Conservation (phyloP, 495 filamentous ascomycete species). For the Lichenothelia convexa region DNA sequence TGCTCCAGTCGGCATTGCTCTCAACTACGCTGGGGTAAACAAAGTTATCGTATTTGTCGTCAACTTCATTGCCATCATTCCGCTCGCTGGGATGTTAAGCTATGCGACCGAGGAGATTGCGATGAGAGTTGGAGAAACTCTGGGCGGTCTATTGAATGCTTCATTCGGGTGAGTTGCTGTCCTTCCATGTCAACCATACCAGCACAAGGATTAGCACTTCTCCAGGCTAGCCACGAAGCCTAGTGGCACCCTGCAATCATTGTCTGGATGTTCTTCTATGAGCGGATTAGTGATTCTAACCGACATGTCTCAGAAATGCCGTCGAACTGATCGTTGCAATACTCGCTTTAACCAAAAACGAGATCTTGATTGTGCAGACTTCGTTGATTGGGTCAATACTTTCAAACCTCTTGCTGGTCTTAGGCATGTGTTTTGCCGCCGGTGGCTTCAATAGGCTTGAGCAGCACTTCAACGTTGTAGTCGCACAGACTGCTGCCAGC, state of each 20-base stretch:
- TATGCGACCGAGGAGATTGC: constrained; percentile 27
- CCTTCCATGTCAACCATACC: neutral
- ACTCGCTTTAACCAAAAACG: constrained; percentile 42
- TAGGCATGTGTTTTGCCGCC: constrained; percentile 88
- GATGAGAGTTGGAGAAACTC: constrained; percentile 47
- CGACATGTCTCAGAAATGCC: constrained; percentile 48
- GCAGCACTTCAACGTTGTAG: constrained; percentile 80
- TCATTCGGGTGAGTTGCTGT: constrained; percentile 50
- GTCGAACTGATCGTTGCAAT: constrained; percentile 86
- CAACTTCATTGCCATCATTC: constrained; percentile 76
- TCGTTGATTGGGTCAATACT: constrained; percentile 82
- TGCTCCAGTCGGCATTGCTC: constrained; percentile 58
- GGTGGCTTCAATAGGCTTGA: constrained; percentile 64
- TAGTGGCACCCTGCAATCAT: too few relatives aligned
- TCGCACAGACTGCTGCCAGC: constrained; percentile 81
- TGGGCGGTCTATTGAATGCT: constrained; percentile 76
- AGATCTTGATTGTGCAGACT: constrained; percentile 80
- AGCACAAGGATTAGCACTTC: neutral
- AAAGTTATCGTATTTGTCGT: constrained; percentile 54
- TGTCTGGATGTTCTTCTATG: too few relatives aligned
- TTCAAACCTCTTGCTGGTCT: constrained; percentile 76
- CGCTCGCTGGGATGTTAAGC: constrained; percentile 22
- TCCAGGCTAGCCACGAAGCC: constrained; percentile 10
- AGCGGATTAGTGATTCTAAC: too few relatives aligned
- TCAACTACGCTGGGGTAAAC: constrained; percentile 41